Evolutionary conservation across 192 early-diverging fungal genomes (phyloP), one percentile per base, ranked within the genome.

Genomic region (Coemansia sp.): DNA sequence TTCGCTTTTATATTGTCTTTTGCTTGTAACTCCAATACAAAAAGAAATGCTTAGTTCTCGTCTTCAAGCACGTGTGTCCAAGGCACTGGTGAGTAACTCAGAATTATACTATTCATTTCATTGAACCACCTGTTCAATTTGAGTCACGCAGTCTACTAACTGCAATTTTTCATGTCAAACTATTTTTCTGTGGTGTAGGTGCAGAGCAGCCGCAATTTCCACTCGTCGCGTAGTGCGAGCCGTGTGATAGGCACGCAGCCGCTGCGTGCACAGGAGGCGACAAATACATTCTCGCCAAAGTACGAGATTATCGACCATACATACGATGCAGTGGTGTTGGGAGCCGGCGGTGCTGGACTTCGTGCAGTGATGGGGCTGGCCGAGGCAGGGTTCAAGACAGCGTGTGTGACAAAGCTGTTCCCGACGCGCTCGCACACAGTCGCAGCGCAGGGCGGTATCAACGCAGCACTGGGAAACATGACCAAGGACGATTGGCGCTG

Each of bases 401-500:
- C 96, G 6, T 98, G 96, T 72, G 94, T 98, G 67, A 91, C 94
- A 57, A 98, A 98, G 84, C 83, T 99, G 37, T 99, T 99, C 88
- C 95, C 95, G 21, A 97, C 95, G 38, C 90, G 96, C 70, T 96
- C 93, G 23, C 96, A 98, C 85, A 98, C 95, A 25, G 96, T 98
- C 46, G 96, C 96, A 50, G 96, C 96, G 56, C 96, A 98, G 86
- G 96, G 96, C 66, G 97, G 97, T 71, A 93, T 99, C 78, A 99
- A 99, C 82, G 97, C 97, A 65, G 97, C 97, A 50, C 88, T 99
- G 46, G 97, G 97, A 54, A 99, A 99, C 83, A 97, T 99, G 95
- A 87, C 88, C 63, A 93, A 99, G 83, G 97, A 99, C 79, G 97
- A 99, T 85, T 99, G 97, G 97, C 88, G 95, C 82, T 98, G 97